Percentiles rank a stretch among this genome's conserved stretches.
Conservation (phyloP, 2,329 filamentous ascomycete genomes). For the Hirsutella thompsonii region DNA sequence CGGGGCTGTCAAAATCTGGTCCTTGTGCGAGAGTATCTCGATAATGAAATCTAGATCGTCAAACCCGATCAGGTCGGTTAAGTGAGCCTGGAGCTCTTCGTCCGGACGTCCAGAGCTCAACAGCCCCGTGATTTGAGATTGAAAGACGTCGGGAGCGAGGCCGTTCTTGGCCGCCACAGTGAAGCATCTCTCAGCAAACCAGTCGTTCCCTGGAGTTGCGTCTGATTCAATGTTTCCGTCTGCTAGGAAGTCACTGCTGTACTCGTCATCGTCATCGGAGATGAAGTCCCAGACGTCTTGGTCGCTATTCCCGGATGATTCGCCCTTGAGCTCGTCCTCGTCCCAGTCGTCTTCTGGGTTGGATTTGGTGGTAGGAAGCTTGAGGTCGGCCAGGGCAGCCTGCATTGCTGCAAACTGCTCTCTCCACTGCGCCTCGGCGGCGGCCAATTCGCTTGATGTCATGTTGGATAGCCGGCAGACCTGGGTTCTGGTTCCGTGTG, state of each 20-base stretch:
- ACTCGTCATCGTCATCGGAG: slow-evolving; percentile 54
- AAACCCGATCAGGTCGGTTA: slow-evolving; percentile 85
- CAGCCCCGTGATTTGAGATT: slow-evolving; percentile 64
- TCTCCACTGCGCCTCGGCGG: slow-evolving; percentile 59
- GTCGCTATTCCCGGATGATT: slow-evolving; percentile 45
- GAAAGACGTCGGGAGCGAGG: slow-evolving; percentile 55
- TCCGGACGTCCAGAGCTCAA: slow-evolving; percentile 56
- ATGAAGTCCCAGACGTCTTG: slow-evolving; percentile 93
- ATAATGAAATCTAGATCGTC: slow-evolving; percentile 89
- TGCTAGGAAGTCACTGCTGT: slow-evolving; percentile 53
- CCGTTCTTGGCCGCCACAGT: slow-evolving; percentile 54
- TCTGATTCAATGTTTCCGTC: slow-evolving; percentile 16
- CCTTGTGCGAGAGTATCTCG: slow-evolving; percentile 69
- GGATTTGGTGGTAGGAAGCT: slow-evolving; percentile 25
- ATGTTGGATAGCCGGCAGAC: slow-evolving; percentile 9
- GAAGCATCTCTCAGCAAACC: slow-evolving; percentile 60
- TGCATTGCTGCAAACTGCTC: slow-evolving; percentile 78
- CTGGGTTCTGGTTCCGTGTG: background rate
- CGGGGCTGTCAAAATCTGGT: slow-evolving; percentile 45
- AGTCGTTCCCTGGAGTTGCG: slow-evolving; percentile 42
- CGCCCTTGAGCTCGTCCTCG: slow-evolving; percentile 49
- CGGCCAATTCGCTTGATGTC: slow-evolving; percentile 21
- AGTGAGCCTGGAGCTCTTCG: slow-evolving; percentile 79
- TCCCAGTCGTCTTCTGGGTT: slow-evolving; percentile 34
- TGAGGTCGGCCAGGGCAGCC: slow-evolving; percentile 63